Evolutionary conservation across 805 yeast species (phyloP), one percentile per base, ranked within the genome.

Genomic region (Yamadazyma endophytica): DNA sequence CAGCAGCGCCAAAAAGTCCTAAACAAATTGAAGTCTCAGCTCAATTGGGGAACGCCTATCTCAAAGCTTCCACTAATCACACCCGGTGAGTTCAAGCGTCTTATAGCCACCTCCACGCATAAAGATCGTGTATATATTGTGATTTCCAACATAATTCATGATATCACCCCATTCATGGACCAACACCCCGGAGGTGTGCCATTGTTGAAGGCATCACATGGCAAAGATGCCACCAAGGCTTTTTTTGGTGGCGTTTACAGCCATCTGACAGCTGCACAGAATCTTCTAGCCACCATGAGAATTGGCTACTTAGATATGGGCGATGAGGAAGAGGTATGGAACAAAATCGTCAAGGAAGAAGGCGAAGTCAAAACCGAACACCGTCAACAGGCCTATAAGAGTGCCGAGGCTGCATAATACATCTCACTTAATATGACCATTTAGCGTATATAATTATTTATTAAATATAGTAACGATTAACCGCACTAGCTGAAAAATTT

Each of bases 121-220:
- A 47, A 50, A 58, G 75, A 60, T 55, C 65, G 51, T 54, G 79
- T 82, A 18, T 71, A 87, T 41, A 86, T 87, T 17, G 85, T 87
- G 9, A 86, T 89, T 28, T 84, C 85, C 26, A 95, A 95, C 21
- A 86, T 90, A 31, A 92, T 89, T 16, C 97, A 90, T 57, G 97
- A 89, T 53, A 83, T 90, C 9, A 80, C 95, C 4, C 94, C 92
- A 17, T 89, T 89, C 55, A 79, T 88, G 54, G 79, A 81, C 46
- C 86, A 85, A 49, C 97, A 89, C 57, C 97, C 97, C 2, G 97
- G 97, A 43, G 97, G 97, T 2, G 58, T 77, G 19, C 80, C 89
- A 4, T 69, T 89, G 30, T 76, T 89, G 33, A 68, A 67, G 42
- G 79, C 92, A 0, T 84, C 95, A 2, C 79, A 85, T 36, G 97